Evolutionary conservation across 164 flowering plant species (phyloP), one percentile per base, ranked within the genome.

Genomic region (Kalanchoe fedtschenkoi): DNA sequence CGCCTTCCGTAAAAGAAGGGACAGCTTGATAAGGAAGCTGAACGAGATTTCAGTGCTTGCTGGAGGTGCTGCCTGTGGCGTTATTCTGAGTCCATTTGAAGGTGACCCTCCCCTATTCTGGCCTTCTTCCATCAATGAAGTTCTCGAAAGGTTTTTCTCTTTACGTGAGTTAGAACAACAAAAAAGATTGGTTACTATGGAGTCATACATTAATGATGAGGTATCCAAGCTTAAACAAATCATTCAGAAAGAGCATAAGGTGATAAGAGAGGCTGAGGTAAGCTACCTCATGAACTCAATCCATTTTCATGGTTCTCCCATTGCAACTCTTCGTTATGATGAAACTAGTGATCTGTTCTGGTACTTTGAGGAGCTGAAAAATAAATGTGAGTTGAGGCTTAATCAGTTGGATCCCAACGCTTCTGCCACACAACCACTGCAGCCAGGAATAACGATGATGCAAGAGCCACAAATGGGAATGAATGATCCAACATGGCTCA

Each of bases 1-100:
- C 5, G 66, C 71, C 60, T 43, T 68, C 42, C 66, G 35, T 63
- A 75, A 73, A 34, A 68, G 78, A 38, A 66, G 70, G n/a, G 53
- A 26, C 0, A 67, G 67, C 1, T 29, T 74, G 59, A 0, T 77
- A 37, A 77, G 72, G 42, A 77, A 74, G 42, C 66, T 68, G 71
- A 58, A 57, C 6, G 81, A 75, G 58, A 66, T 74, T 29, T 46
- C 61, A 34, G 66, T 21, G 0, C 59, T 74, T 0, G 72, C 78
- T 29, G 78, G 64, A 22, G 64, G 70, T 1, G 28, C 11, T 9
- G 76, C 73, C 0, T 70, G 59, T 30, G 30, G 32, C 14, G 16
- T 75, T 16, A 29, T 77, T 22, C 64, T 44, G 29, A 64, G 77
- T 44, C 76, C 73, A 46, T 46, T 46, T 0, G 73, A 64, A 5